Conservation (phyloP, 2,329 filamentous ascomycete genomes). For the Escovopsis sp. region DNA sequence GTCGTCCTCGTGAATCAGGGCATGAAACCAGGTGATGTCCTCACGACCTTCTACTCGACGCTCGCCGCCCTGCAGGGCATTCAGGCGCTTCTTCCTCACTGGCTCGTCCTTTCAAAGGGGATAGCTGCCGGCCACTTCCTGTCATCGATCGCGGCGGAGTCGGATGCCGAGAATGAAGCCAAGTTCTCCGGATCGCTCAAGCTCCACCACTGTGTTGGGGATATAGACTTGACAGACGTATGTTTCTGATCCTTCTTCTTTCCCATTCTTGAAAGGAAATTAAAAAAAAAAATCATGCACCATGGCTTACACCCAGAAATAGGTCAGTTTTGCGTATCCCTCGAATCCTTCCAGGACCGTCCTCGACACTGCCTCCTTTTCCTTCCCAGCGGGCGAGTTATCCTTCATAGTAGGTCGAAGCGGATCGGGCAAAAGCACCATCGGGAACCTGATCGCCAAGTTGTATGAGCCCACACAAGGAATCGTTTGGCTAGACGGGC, state of each 20-base stretch:
- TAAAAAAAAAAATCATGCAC: background rate
- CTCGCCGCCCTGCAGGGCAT: slow-evolving; percentile 63
- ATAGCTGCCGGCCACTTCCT: slow-evolving; percentile 57
- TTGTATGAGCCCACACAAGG: slow-evolving; percentile 59
- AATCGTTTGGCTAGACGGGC: slow-evolving; percentile 52
- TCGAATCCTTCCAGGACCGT: slow-evolving; percentile 46
- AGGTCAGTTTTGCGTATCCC: slow-evolving; percentile 78
- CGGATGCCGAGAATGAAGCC: background rate
- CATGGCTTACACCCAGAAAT: slow-evolving; percentile 5
- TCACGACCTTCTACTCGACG: slow-evolving; percentile 78
- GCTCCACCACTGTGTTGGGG: slow-evolving; percentile 40
- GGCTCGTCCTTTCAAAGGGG: slow-evolving; percentile 66
- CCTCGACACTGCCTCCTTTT: slow-evolving; percentile 48
- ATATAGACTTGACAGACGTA: slow-evolving; percentile 57
- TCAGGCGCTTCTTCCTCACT: slow-evolving; percentile 59
- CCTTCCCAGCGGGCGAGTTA: slow-evolving; percentile 56
- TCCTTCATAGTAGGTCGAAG: slow-evolving; percentile 76
- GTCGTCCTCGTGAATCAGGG: slow-evolving; percentile 50
- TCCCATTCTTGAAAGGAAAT: background rate
- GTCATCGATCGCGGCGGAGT: slow-evolving; percentile 26
- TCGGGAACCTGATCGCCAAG: slow-evolving; percentile 64
- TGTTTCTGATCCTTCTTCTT: slow-evolving; percentile 13
- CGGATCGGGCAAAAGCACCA: slow-evolving; percentile 84
- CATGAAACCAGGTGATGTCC: slow-evolving; percentile 47
- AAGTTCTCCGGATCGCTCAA: slow-evolving; percentile 7